Evolutionary conservation across 208 protist genomes (phyloP).

Genomic region (Trichomonas gallinae): DNA sequence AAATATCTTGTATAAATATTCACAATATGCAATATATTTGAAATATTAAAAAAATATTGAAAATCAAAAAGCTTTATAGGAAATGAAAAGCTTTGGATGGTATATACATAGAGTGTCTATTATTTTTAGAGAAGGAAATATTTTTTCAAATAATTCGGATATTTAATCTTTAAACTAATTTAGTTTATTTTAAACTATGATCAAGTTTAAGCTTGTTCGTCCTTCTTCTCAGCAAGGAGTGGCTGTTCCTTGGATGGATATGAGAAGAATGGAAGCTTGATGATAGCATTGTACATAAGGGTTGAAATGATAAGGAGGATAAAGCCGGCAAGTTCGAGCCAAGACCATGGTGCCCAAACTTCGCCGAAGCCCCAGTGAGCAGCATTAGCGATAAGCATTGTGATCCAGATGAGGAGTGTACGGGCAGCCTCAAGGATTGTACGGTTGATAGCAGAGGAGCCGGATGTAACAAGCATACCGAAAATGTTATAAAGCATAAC

Average conservation of each 20-base stretch:
- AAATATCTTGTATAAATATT: too few relatives aligned
- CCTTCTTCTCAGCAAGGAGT: background rate
- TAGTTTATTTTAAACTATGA: background rate
- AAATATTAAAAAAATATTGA: too few relatives aligned
- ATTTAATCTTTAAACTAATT: background rate
- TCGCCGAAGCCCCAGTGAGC: background rate
- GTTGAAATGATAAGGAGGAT: background rate
- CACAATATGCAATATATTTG: too few relatives aligned
- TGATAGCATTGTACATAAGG: background rate
- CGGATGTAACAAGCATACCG: constrained; percentile 9
- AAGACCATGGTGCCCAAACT: background rate
- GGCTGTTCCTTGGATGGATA: background rate
- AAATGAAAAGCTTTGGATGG: too few relatives aligned
- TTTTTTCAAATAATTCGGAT: too few relatives aligned
- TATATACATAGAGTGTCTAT: too few relatives aligned
- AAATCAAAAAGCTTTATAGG: too few relatives aligned
- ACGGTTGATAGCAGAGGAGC: background rate
- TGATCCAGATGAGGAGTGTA: background rate
- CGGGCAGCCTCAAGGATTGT: constrained; percentile 6
- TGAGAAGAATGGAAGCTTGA: background rate
- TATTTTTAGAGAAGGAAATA: too few relatives aligned
- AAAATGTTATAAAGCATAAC: constrained; percentile 16
- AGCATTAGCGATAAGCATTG: background rate
- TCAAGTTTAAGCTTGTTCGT: background rate
- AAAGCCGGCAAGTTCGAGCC: background rate